Evolutionary conservation across 1,284 basidiomycete species (phyloP).

Genomic region (Ustilago shanxiensis): DNA sequence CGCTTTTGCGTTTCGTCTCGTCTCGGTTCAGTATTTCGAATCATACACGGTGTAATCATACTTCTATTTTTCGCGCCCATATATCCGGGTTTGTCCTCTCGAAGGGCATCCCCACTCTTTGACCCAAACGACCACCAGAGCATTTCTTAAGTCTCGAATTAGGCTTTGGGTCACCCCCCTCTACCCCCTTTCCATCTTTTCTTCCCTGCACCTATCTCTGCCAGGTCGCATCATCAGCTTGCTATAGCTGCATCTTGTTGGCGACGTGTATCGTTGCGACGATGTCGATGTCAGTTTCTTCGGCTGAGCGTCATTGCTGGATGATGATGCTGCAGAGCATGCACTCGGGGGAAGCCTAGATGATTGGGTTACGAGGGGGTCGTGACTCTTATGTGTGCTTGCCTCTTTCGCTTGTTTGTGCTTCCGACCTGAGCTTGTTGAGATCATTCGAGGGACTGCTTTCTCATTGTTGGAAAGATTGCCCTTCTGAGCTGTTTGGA

Average conservation of each 20-base stretch:
- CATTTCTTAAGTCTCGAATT: conserved; percentile 50
- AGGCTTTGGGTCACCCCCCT: conserved; percentile 50
- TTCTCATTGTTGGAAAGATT: neutral
- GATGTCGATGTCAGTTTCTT: too few species aligned
- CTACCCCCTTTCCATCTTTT: conserved; percentile 3
- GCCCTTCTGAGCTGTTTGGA: conserved; percentile 14
- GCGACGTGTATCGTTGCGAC: too few species aligned
- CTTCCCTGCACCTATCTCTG: neutral
- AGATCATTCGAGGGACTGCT: neutral
- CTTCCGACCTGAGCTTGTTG: neutral
- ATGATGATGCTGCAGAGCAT: neutral
- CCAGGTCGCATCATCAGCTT: neutral
- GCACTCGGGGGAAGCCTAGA: neutral
- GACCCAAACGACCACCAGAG: conserved; percentile 58
- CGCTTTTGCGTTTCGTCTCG: neutral
- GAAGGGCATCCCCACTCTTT: neutral
- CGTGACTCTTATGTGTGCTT: conserved; percentile 6
- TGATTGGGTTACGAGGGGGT: neutral
- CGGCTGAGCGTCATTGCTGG: too few species aligned
- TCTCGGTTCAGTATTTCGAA: neutral
- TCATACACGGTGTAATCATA: conserved; percentile 39
- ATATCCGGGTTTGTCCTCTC: conserved; percentile 20
- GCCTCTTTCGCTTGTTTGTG: conserved; percentile 6
- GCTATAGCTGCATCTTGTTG: neutral
- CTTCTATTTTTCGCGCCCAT: conserved; percentile 26